Evolutionary conservation across 139 green algal species (phyloP).

Genomic region (Chlamydomonas incerta): DNA sequence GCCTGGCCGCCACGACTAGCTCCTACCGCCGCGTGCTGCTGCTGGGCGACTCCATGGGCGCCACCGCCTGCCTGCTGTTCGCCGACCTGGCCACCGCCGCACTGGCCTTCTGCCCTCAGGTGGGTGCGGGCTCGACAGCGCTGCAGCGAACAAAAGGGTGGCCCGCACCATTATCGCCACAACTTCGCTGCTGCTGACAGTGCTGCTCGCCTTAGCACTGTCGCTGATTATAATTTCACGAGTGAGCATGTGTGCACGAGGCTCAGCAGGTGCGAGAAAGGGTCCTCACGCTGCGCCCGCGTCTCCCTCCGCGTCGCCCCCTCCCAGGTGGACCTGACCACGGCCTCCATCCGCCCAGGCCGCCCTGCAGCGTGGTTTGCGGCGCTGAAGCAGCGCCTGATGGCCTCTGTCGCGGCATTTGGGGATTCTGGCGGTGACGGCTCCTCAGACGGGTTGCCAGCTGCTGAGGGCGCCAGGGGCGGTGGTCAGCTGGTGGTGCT

Average conservation of each 20-base stretch:
- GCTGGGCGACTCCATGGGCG: constrained; percentile 95
- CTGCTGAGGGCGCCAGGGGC: no score
- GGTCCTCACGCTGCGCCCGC: no score
- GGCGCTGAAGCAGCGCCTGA: constrained; percentile 53
- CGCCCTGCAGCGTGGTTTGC: constrained; percentile 51
- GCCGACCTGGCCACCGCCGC: constrained; percentile 78
- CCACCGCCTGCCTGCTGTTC: constrained; percentile 87
- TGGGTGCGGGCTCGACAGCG: no score
- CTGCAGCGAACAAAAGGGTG: no score
- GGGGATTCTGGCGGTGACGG: neutral
- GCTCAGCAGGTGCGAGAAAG: no score
- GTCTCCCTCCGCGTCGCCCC: no score
- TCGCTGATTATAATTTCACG: no score
- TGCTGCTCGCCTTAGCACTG: no score
- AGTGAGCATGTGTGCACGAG: no score
- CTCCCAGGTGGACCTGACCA: constrained; percentile 78
- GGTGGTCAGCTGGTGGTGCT: constrained; percentile 42
- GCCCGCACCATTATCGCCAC: neutral
- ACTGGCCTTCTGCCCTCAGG: constrained; percentile 91
- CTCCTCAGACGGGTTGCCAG: no score
- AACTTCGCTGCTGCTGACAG: neutral
- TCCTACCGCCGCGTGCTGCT: constrained; percentile 76
- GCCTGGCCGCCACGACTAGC: constrained; percentile 40
- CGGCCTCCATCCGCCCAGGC: constrained; percentile 71
- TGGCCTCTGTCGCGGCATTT: constrained; percentile 47